Evolutionary conservation across 371 early-diverging fungal genomes (phyloP), one percentile per base, ranked within the genome.

Genomic region (Nematocida sp.): DNA sequence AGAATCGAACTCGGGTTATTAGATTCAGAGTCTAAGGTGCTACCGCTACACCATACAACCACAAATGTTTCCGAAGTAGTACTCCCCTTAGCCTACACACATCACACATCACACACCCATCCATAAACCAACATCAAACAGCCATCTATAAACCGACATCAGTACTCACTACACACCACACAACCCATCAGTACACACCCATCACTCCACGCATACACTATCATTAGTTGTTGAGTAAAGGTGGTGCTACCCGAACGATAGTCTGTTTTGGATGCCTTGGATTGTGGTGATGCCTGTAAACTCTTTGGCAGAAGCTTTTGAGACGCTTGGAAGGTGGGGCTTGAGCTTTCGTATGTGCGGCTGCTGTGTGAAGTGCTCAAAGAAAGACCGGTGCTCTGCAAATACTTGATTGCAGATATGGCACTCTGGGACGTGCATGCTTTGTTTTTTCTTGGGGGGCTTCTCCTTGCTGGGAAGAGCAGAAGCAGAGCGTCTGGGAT

Each of bases 31-130:
- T 64, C 76, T 76, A 53, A 76, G 76, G 76, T 76, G 76, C 64
- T 76, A 76, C 76, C 76, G 67, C 76, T 76, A 76, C 76, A 76
- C 76, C 74, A 76, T 57, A 76, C 65, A 57, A 76, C 76, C 76
- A 2, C 70, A 65, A 41, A n/a, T n/a, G n/a, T 41, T 41, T 13
- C 43, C 11, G 43, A 41, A 41, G n/a, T 41, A 41, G 43, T 41
- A 11, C 43, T 41, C n/a, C 13, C 13, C n/a, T 41, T 41, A 41
- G 43, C n/a, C n/a, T n/a, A n/a, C n/a, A n/a, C n/a, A n/a, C n/a
- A n/a, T n/a, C n/a, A n/a, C n/a, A n/a, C n/a, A n/a, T n/a, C n/a
- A n/a, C n/a, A n/a, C n/a, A n/a, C n/a, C n/a, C n/a, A n/a, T n/a
- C n/a, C n/a, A n/a, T n/a, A n/a, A n/a, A n/a, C n/a, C n/a, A n/a